phyloP scores from a whole-genome alignment of 1,284 basidiomycete species.

The Marasmius oreades region DNA sequence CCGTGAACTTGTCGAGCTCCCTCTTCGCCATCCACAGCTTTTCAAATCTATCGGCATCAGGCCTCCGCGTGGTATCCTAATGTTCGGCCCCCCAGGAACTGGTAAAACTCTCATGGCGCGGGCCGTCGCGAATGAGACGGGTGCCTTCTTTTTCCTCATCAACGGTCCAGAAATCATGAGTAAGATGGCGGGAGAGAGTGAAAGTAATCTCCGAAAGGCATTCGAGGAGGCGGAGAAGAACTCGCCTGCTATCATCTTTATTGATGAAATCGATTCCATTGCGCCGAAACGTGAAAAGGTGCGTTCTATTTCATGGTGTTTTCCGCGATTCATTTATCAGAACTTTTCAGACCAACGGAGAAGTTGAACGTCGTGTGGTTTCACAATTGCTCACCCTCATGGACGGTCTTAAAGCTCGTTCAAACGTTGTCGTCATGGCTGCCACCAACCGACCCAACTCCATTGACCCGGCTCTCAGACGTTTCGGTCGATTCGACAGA shows the following conservation, averaged over 20 bases:
- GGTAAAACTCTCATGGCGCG: conserved; percentile 99
- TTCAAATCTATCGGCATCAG: conserved; percentile 99
- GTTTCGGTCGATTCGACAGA: conserved; percentile 98
- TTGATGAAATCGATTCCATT: conserved; percentile 99
- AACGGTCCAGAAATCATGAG: conserved; percentile 99
- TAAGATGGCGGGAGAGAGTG: conserved; percentile 98
- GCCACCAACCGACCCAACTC: conserved; percentile 99
- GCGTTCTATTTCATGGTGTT: conserved; percentile 13
- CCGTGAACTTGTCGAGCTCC: conserved; percentile 97
- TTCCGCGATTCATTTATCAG: conserved; percentile 16
- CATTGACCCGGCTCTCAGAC: conserved; percentile 96
- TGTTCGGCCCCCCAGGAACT: conserved; percentile 96
- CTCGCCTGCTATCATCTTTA: conserved; percentile 99
- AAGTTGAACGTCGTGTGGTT: conserved; percentile 98
- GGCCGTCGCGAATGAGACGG: conserved; percentile 98
- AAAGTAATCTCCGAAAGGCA: conserved; percentile 95
- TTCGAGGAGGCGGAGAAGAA: conserved; percentile 99
- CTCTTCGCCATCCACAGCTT: conserved; percentile 95
- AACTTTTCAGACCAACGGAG: conserved; percentile 82
- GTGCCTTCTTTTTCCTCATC: conserved; percentile 99
- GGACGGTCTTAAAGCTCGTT: conserved; percentile 98
- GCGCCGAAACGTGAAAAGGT: conserved; percentile 99
- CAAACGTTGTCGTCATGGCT: conserved; percentile 99
- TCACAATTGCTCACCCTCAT: conserved; percentile 97
- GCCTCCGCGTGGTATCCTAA: conserved; percentile 95